Base-by-base conservation (phyloP, 345 rosid species). In the Fremontodendron californicum region DNA sequence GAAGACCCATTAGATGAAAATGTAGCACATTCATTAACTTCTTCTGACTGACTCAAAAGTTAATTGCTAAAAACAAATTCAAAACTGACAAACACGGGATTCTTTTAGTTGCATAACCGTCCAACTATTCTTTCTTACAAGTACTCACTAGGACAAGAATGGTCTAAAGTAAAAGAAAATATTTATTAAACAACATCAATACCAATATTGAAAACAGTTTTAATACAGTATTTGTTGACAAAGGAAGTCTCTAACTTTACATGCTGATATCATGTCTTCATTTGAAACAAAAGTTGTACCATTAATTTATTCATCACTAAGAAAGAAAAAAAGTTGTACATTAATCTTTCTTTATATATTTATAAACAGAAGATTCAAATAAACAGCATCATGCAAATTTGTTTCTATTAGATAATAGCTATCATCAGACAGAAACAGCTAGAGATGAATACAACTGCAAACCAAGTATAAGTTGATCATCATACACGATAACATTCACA, bases 91-190 rank as follows among this genome's bases (percentile, higher is more conserved):
- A 19, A 18, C 19, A 40, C 0, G 5, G 40, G 49, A 23, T 19
- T 35, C 23, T 37, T 39, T 64, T n/a, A 37, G 46, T 64, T 3
- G 29, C 49, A 3, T 66, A n/a, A 39, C 6, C 6, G 12, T 48
- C 46, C 64, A 18, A 72, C 19, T 11, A 52, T n/a, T 71, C n/a
- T 58, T 54, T 73, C 58, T 35, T 71, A 49, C 27, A 29, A 69
- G 37, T 25, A 69, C 73, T 68, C 31, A 46, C 55, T 12, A 73
- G 9, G n/a, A 13, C 4, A 39, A 55, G 46, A 21, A 55, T 21
- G 48, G 27, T 51, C 64, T 6, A 21, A 74, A 42, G 54, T 16
- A 57, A 27, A 21, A 15, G 46, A 45, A 61, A 42, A 74, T 18
- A n/a, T 39, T 13, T 54, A 23, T 18, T 31, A 15, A 54, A 11